These are phyloP conservation scores for Ustilago tritici DNA, from an alignment of 1,284 basidiomycete genomes.

Conservation along the genomic window DNA sequence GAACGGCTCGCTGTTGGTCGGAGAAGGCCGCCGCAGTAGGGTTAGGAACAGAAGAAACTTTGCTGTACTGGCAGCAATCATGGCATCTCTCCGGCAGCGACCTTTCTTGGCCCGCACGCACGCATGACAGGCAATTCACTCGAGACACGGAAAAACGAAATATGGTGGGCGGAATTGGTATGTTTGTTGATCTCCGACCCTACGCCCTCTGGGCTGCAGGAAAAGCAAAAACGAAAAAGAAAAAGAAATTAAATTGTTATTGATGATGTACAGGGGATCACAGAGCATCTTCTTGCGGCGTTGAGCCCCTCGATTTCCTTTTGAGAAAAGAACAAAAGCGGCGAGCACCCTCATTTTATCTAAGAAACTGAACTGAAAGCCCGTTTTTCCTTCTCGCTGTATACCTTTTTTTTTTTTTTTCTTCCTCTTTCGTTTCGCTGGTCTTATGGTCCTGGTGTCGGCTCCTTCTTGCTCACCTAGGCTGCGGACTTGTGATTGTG, in stretches of 20 bases:
- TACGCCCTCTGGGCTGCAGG: no score
- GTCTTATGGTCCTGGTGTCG: neutral
- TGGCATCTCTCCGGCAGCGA: neutral
- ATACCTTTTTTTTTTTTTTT: neutral
- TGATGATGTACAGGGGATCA: neutral
- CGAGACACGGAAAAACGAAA: neutral
- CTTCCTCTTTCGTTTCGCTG: neutral
- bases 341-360: slow-evolving; percentile 11
- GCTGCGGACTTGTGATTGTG: no score
- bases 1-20: neutral
- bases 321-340: no score
- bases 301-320: slow-evolving; percentile 9
- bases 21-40: neutral
- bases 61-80: neutral
- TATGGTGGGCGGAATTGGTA: neutral
- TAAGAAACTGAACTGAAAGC: slow-evolving; percentile 28
- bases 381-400: slow-evolving; percentile 1
- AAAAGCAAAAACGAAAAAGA: no score
- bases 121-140: neutral
- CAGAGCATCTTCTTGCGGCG: neutral
- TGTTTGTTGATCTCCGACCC: neutral
- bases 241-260: no score
- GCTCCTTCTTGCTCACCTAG: no score
- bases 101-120: neutral
- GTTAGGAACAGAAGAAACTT: slow-evolving; percentile 2